Base-by-base conservation (phyloP, 179 eudicot genomes). In the Patellifolia procumbens region DNA sequence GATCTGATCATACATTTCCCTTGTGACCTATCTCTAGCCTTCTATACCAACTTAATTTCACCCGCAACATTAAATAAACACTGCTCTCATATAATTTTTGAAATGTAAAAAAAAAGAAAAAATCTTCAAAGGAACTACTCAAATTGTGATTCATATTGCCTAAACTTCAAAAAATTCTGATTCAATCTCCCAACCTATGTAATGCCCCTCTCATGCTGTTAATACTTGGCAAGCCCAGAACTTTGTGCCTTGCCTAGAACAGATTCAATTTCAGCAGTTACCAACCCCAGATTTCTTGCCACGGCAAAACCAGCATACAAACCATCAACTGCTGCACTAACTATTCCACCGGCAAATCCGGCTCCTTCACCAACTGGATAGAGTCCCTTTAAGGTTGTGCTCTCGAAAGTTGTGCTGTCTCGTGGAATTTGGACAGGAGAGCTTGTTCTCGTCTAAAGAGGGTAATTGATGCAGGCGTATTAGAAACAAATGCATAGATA, bases 281-380 rank as follows among this genome's bases (percentile, higher is more conserved):
- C 86, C 76, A 95, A 87, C 31, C 91, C 95, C 12, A 93, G 85
- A 62, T 80, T 87, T 82, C 87, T 89, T 39, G 99, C 97, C 56
- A 91, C 70, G 1, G 98, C 98, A 76, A 95, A 91, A 81, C 98
- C 98, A 22, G 98, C 93, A 76, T 88, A 80, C 97, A 93, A 88
- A 43, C 99, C 99, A 85, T 95, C 99, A 15, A 91, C 99, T 8
- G 99, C 99, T 26, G 99, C 99, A 71, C 99, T 93, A 20, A 93
- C 90, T n/a, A 95, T 95, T 71, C 99, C 99, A 53, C 99, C 98
- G 1, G 99, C 98, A 80, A 93, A 95, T 22, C 99, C 99, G 26
- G 98, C 97, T 52, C 98, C 99, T 85, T 95, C 99, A 55, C 99
- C 98, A 9, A 95, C 81, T 24, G 99, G 99, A 78, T 93, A 95